Evolutionary conservation across 306 rosid species (phyloP).

Genomic region (Ceratonia siliqua): DNA sequence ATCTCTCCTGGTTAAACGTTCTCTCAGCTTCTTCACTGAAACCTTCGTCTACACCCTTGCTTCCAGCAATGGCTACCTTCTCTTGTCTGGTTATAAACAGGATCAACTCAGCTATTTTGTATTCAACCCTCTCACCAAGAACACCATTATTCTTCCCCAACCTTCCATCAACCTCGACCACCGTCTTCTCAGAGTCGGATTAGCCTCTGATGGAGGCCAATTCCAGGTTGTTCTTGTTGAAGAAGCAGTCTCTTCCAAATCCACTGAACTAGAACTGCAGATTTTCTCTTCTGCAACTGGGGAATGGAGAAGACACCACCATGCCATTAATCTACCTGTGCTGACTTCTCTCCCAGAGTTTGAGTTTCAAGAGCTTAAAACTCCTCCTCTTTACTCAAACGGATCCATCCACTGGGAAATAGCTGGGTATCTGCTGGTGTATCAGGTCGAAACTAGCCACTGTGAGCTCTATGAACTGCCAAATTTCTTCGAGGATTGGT

Average conservation of each 20-base stretch:
- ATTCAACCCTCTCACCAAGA: conserved; percentile 33
- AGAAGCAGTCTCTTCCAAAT: conserved; percentile 13
- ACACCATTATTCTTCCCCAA: conserved; percentile 23
- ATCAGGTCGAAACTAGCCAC: background rate
- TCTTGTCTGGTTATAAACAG: conserved; percentile 30
- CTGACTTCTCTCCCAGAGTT: conserved; percentile 28
- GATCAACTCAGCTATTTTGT: conserved; percentile 35
- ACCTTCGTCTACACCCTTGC: conserved; percentile 44
- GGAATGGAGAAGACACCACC: conserved; percentile 26
- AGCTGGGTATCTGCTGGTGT: conserved; percentile 37
- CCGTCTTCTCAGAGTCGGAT: conserved; percentile 20
- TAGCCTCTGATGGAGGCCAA: conserved; percentile 34
- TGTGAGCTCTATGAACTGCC: conserved; percentile 36
- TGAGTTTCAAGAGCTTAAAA: conserved; percentile 36
- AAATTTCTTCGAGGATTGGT: conserved; percentile 29
- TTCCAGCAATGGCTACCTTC: conserved; percentile 40
- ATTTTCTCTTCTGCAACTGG: conserved; percentile 34
- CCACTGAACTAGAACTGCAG: conserved; percentile 25
- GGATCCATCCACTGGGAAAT: conserved; percentile 48
- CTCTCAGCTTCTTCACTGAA: conserved; percentile 37
- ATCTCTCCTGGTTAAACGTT: background rate
- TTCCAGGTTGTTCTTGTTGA: conserved; percentile 41
- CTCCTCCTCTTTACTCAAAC: conserved; percentile 37
- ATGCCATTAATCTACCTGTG: conserved; percentile 11
- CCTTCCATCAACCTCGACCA: background rate